Evolutionary conservation across 257 asterid genomes (phyloP).

Genomic region (Fraxinus cuspidata): DNA sequence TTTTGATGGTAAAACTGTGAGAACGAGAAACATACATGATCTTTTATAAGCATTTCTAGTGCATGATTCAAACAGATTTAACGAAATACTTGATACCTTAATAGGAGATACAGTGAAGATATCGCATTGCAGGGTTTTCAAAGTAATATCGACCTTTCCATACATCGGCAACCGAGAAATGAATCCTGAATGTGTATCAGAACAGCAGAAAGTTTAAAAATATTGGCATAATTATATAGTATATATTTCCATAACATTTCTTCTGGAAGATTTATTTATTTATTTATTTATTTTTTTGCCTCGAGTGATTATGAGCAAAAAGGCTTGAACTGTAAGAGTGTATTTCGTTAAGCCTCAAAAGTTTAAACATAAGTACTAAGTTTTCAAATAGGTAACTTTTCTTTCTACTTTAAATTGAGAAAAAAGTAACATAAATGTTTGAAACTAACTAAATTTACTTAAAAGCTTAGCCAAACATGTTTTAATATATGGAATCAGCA

Average conservation of each 20-base stretch:
- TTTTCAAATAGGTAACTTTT: no score
- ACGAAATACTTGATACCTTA: conserved; percentile 33
- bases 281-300: neutral
- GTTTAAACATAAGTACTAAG: neutral
- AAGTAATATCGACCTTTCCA: conserved; percentile 38
- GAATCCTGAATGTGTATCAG: conserved; percentile 31
- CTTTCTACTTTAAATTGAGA: neutral
- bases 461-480: neutral
- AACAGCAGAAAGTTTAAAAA: neutral
- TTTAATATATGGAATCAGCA: neutral
- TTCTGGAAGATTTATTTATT: no score
- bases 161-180: conserved; percentile 31
- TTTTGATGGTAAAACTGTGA: conserved; percentile 40
- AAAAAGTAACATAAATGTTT: neutral
- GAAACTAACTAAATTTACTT: neutral
- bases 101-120: conserved; percentile 59
- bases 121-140: conserved; percentile 51
- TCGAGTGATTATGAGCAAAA: neutral
- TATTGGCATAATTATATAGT: no score
- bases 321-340: neutral
- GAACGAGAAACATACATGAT: conserved; percentile 7
- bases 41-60: neutral
- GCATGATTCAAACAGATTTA: neutral
- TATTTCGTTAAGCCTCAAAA: neutral
- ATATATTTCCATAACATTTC: no score